These are phyloP conservation scores for Capronia americana DNA, from an alignment of 2,329 filamentous ascomycete genomes.

Conservation along the genomic window DNA sequence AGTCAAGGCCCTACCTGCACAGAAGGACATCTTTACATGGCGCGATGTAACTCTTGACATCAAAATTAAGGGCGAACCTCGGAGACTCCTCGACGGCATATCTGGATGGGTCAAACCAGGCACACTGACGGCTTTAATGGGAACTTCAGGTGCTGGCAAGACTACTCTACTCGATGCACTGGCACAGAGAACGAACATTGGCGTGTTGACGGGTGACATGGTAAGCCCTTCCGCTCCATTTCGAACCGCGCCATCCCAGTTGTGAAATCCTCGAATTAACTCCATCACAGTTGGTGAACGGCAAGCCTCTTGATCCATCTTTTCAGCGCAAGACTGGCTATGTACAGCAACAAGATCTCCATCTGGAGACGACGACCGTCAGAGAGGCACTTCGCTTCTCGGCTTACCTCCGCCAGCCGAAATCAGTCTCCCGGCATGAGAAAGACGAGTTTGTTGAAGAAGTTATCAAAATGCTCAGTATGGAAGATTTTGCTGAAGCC, in stretches of 20 bases:
- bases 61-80: constrained; percentile 62
- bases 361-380: constrained; percentile 69
- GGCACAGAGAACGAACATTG: constrained; percentile 62
- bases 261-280: constrained; percentile 4
- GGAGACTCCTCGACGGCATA: constrained; percentile 62
- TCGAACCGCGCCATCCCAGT: background rate
- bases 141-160: constrained; percentile 68
- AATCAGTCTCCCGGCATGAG: constrained; percentile 70
- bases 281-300: constrained; percentile 60
- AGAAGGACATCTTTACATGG: constrained; percentile 58
- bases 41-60: constrained; percentile 63
- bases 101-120: constrained; percentile 63
- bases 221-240: constrained; percentile 18
- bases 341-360: constrained; percentile 71
- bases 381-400: constrained; percentile 80
- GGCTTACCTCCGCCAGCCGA: constrained; percentile 83
- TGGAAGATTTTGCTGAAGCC: constrained; percentile 88
- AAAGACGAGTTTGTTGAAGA: constrained; percentile 87
- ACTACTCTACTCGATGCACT: constrained; percentile 66
- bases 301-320: constrained; percentile 60
- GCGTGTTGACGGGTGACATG: constrained; percentile 70
- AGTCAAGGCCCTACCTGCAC: constrained; percentile 43
- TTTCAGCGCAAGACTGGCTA: constrained; percentile 73
- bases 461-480: constrained; percentile 84
- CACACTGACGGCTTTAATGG: constrained; percentile 64